phyloP scores from a whole-genome alignment of 371 early-diverging fungal species.

The Mucor saturninus region DNA sequence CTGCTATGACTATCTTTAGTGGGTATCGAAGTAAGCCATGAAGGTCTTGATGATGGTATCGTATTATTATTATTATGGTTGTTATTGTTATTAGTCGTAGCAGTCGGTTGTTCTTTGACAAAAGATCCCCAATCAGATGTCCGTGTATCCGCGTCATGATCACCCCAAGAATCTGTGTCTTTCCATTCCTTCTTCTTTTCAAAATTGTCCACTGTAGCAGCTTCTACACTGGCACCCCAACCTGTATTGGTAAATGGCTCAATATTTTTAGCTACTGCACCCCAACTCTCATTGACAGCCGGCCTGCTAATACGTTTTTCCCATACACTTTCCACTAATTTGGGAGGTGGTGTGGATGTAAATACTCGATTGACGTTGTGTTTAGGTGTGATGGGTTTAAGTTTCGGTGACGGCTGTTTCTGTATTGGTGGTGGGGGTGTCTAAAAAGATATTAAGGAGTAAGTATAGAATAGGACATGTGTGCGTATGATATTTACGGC shows the following conservation, averaged over 20 bases:
- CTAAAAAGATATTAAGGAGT: too few species aligned
- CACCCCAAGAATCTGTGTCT: too few species aligned
- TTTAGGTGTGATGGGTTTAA: too few species aligned
- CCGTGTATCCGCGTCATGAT: background rate
- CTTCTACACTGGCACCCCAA: too few species aligned
- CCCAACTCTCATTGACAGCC: background rate
- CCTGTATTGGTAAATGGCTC: background rate
- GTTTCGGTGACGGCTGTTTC: too few species aligned
- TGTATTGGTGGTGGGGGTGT: background rate
- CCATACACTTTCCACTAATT: slow-evolving; percentile 2
- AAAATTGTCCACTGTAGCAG: too few species aligned
- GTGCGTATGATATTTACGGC: too few species aligned
- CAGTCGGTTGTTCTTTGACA: background rate
- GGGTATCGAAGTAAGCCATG: slow-evolving; percentile 20
- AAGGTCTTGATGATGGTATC: slow-evolving; percentile 21
- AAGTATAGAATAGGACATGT: too few species aligned
- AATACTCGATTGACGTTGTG: too few species aligned
- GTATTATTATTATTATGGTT: background rate
- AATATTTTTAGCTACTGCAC: background rate
- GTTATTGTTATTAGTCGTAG: slow-evolving; percentile 1
- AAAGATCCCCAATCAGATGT: slow-evolving; percentile 1
- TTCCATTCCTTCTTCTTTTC: too few species aligned
- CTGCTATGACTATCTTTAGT: background rate
- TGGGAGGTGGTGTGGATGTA: background rate
- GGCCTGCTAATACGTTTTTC: background rate